A percentile compares a stretch with the other conserved stretches of the same genome.
Conservation (phyloP, 2,329 filamentous ascomycete species). For the Volutella citrinella region DNA sequence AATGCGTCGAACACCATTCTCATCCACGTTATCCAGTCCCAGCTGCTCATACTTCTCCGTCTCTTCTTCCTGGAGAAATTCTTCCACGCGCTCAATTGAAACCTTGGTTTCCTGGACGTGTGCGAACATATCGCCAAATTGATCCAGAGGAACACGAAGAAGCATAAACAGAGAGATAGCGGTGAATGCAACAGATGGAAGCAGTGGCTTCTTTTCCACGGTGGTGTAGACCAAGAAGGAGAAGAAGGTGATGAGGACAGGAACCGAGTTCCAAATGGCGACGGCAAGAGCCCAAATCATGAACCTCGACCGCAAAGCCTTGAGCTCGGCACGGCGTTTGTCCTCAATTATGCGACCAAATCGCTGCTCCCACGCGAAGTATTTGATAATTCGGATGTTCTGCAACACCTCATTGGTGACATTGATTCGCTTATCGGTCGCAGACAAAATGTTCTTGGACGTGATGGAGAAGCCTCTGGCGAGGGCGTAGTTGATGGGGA, state of each 20-base stretch:
- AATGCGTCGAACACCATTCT: conserved; percentile 70
- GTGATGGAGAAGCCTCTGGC: conserved; percentile 80
- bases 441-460: conserved; percentile 87
- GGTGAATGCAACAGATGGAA: conserved; percentile 92
- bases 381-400: conserved; percentile 99
- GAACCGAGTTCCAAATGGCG: conserved; percentile 94
- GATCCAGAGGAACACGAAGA: conserved; percentile 87
- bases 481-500: conserved; percentile 88
- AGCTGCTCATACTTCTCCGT: conserved; percentile 94
- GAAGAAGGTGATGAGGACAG: conserved; percentile 92
- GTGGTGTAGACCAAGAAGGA: conserved; percentile 93
- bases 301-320: conserved; percentile 76
- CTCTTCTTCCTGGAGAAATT: conserved; percentile 89
- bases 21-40: conserved; percentile 64
- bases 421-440: conserved; percentile 93
- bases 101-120: conserved; percentile 98
- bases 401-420: conserved; percentile 95
- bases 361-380: conserved; percentile 95
- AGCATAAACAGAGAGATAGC: conserved; percentile 94
- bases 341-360: conserved; percentile 86
- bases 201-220: conserved; percentile 82
- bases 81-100: conserved; percentile 92
- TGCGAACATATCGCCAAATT: conserved; percentile 97
- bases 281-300: conserved; percentile 89
- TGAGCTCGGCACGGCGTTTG: conserved; percentile 77